These are phyloP conservation scores for Rhodotorula sphaerocarpa DNA, from an alignment of 768 basidiomycete genomes.

Conservation along the genomic window DNA sequence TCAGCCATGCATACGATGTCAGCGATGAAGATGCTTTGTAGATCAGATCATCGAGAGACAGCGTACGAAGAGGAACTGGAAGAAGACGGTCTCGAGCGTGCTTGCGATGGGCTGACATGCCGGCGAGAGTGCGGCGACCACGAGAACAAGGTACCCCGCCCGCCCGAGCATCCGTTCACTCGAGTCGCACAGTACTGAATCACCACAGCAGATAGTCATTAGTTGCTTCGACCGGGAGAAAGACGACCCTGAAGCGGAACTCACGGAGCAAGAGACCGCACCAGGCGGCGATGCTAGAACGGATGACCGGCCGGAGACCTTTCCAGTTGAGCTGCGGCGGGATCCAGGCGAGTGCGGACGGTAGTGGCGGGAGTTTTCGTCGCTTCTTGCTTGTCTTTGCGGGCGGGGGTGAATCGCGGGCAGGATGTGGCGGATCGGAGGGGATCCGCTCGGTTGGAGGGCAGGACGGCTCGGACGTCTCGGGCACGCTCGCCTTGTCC, in stretches of 20 bases:
- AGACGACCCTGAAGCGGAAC: neutral
- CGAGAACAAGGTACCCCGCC: slow-evolving; percentile 28
- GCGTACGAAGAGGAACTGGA: slow-evolving; percentile 27
- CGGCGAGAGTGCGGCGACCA: slow-evolving; percentile 25
- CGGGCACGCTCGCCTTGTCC: too few species aligned
- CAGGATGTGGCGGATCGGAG: too few species aligned
- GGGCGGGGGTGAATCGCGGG: neutral
- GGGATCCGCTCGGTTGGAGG: too few species aligned
- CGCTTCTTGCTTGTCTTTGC: neutral
- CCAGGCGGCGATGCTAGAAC: slow-evolving; percentile 27
- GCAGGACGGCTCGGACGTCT: too few species aligned
- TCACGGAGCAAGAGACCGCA: slow-evolving; percentile 27
- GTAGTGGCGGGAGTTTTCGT: neutral
- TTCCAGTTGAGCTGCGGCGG: slow-evolving; percentile 31
- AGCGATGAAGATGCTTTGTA: too few species aligned
- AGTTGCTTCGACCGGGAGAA: too few species aligned
- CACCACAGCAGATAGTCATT: too few species aligned
- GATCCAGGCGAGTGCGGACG: slow-evolving; percentile 13
- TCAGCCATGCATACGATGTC: too few species aligned
- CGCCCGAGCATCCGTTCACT: slow-evolving; percentile 19
- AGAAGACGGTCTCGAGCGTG: slow-evolving; percentile 24
- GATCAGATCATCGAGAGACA: too few species aligned
- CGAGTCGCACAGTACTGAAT: slow-evolving; percentile 9
- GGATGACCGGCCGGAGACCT: slow-evolving; percentile 25
- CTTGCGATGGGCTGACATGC: slow-evolving; percentile 16